A percentile compares a stretch with the other conserved stretches of the same genome.
Conservation (phyloP, 2,329 filamentous ascomycete genomes). For the Colletotrichum sp. region DNA sequence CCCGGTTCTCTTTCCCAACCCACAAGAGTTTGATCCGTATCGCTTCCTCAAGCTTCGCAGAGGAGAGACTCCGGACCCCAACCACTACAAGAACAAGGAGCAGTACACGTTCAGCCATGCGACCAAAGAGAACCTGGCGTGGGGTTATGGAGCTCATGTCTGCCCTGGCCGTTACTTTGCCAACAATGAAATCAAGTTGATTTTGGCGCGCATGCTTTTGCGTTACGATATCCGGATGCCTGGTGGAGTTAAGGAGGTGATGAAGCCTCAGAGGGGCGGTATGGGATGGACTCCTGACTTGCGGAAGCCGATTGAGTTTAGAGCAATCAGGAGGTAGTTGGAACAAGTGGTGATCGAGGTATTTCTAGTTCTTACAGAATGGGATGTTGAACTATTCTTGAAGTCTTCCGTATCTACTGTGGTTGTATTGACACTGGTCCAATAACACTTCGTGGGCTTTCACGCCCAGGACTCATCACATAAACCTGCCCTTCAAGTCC, state of each 20-base stretch:
- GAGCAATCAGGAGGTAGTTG: neutral
- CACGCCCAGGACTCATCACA: accelerated
- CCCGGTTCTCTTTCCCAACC: neutral
- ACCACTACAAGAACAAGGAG: conserved; percentile 2
- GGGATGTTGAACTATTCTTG: neutral
- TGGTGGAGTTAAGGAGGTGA: neutral
- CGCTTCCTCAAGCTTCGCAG: neutral
- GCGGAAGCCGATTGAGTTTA: neutral
- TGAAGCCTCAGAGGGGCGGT: neutral
- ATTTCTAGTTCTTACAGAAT: accelerated
- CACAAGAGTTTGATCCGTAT: neutral
- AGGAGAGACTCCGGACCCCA: neutral
- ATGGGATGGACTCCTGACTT: neutral
- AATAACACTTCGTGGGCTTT: accelerated
- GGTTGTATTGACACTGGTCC: neutral
- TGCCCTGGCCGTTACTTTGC: conserved; percentile 44
- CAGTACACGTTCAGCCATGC: conserved; percentile 42
- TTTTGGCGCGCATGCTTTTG: conserved; percentile 32
- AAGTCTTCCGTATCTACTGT: accelerated
- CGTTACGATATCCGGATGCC: conserved; percentile 30
- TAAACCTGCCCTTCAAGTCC: too few relatives aligned
- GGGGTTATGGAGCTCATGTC: conserved; percentile 40
- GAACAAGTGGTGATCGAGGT: accelerated
- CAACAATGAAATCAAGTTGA: conserved; percentile 38
- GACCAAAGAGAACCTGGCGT: conserved; percentile 31